A percentile compares a stretch with the other conserved stretches of the same genome.
These are phyloP conservation scores for Myriosclerotinia scirpicola DNA, from an alignment of 2,329 filamentous ascomycete species.

Conservation along the genomic window DNA sequence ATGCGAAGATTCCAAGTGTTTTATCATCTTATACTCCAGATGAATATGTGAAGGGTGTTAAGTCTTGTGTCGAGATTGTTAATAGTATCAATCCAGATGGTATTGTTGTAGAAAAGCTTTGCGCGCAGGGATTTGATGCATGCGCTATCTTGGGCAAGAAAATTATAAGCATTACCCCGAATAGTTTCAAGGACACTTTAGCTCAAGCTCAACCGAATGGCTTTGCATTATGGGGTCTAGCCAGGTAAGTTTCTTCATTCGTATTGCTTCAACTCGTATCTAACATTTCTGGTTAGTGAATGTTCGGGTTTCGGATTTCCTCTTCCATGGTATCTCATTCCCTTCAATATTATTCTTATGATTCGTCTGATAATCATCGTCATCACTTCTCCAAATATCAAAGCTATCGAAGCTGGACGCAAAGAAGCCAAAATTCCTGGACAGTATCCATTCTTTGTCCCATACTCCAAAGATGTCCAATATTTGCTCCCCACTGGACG, in stretches of 20 bases:
- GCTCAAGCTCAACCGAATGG: constrained; percentile 43
- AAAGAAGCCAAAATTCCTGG: constrained; percentile 34
- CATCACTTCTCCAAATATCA: constrained; percentile 30
- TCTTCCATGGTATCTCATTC: constrained; percentile 47
- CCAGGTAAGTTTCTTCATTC: constrained; percentile 40
- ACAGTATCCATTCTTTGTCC: constrained; percentile 36
- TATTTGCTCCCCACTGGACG: constrained; percentile 32
- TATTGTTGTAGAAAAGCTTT: constrained; percentile 47
- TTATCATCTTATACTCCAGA: constrained; percentile 42
- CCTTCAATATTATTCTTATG: constrained; percentile 46
- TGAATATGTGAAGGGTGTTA: constrained; percentile 46
- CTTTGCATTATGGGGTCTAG: constrained; percentile 43
- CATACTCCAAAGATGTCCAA: constrained; percentile 38
- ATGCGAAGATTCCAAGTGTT: constrained; percentile 33
- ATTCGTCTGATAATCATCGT: constrained; percentile 36
- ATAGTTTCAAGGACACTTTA: constrained; percentile 47
- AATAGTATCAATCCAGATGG: constrained; percentile 43
- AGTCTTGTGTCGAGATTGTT: constrained; percentile 44
- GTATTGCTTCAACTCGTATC: neutral
- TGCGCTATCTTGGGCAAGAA: constrained; percentile 42
- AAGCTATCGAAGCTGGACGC: constrained; percentile 35
- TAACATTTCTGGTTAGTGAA: constrained; percentile 2
- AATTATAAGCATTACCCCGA: constrained; percentile 47
- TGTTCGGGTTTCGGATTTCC: constrained; percentile 48
- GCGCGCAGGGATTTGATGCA: constrained; percentile 47